Evolutionary conservation across 805 yeast species (phyloP), one percentile per base, ranked within the genome.

Genomic region (Candida chilensis): DNA sequence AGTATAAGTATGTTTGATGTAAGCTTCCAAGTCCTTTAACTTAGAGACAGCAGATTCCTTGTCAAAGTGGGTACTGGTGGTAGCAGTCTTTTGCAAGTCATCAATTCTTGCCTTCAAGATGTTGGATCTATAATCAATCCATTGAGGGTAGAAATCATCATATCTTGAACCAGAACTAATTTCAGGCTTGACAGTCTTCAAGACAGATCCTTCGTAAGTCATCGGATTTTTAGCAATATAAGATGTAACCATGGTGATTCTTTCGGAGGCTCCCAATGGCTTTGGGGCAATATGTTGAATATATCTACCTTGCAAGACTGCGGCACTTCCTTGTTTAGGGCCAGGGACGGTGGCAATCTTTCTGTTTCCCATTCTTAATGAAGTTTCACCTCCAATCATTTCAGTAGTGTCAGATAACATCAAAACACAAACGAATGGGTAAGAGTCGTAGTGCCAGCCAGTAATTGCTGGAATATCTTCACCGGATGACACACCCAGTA

Each of bases 371-470:
- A 58, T 67, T 37, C 68, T 59, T 37, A 72, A 56, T 17, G 67
- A 57, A 3, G 79, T 72, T 44, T 73, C 80, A 29, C 80, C 80
- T 17, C 80, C 80, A 45, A 67, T 54, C 79, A 74, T 73, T 27
- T 58, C 50, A 3, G 64, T 38, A 6, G 81, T 74, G 42, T 74
- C 79, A 18, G 74, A 65, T 27, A 74, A 44, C 82, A 74, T 74
- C 36, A 74, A 56, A 11, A 74, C 81, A 49, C 79, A 74, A 13
- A 74, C 80, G 44, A 71, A 72, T 11, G 79, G 80, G 33, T 71
- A 73, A n/a, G 75, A 64, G 44, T 74, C 82, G 32, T 56, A 47
- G 54, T 74, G 81, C 82, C 82, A 74, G 18, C 72, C 71, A 20
- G 73, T 77, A 26, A 73, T 61, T 15, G 74, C 78, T 9, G 74